Evolutionary conservation across 2,329 filamentous ascomycete genomes (phyloP).

Genomic region (Sarocladium strictum): DNA sequence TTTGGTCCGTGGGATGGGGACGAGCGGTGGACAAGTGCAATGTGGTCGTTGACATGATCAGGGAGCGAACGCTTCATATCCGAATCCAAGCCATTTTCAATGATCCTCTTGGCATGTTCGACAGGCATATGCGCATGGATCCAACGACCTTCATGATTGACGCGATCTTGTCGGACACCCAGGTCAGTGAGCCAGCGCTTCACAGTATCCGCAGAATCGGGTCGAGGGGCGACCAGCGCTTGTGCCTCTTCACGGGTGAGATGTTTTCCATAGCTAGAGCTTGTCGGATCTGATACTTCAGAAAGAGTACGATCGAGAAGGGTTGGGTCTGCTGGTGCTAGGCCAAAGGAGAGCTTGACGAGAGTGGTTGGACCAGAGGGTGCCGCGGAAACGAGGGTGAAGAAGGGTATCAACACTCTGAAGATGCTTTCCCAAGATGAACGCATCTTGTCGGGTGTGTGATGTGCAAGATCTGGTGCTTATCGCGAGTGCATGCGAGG

Average conservation of each 20-base stretch:
- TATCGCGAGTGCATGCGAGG: too few relatives aligned
- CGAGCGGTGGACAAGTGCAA: constrained; percentile 40
- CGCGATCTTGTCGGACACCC: constrained; percentile 28
- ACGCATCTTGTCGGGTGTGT: background rate
- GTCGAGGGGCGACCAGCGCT: constrained; percentile 38
- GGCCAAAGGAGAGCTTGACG: constrained; percentile 23
- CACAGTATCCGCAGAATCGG: constrained; percentile 31
- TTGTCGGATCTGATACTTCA: constrained; percentile 42
- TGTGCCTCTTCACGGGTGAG: constrained; percentile 42
- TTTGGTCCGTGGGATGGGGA: background rate
- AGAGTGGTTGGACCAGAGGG: background rate
- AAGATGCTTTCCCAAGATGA: background rate
- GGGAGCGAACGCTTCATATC: background rate
- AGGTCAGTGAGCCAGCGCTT: constrained; percentile 37
- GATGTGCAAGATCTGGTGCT: too few relatives aligned
- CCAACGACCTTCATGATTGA: constrained; percentile 30
- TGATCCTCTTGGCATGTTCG: constrained; percentile 33
- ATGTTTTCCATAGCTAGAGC: constrained; percentile 41
- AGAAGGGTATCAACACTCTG: background rate
- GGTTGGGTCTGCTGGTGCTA: constrained; percentile 18
- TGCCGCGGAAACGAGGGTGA: background rate
- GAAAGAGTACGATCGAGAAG: constrained; percentile 37
- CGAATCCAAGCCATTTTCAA: background rate
- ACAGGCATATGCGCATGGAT: constrained; percentile 37
- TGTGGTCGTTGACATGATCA: constrained; percentile 23